These are phyloP conservation scores for Uronychia setigera DNA, from an alignment of 73 alveolate species.

Conservation along the genomic window DNA sequence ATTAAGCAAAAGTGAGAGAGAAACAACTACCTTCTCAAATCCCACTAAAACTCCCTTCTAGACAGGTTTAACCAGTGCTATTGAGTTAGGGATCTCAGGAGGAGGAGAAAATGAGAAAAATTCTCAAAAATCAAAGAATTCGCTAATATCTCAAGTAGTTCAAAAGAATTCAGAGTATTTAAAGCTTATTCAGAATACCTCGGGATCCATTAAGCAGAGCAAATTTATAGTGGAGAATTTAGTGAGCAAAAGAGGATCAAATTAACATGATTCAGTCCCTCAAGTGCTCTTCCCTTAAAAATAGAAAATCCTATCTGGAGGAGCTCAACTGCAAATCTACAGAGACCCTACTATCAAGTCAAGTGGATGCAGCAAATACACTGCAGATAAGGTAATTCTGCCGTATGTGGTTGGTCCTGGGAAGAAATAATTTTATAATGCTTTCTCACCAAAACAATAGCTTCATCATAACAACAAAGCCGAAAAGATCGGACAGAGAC, in stretches of 20 bases:
- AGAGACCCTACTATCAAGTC: too few species aligned
- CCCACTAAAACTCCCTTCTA: neutral
- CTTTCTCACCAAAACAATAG: neutral
- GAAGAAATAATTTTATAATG: neutral
- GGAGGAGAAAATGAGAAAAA: neutral
- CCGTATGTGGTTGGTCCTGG: slow-evolving; percentile 3
- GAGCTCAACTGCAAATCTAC: too few species aligned
- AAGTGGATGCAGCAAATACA: too few species aligned
- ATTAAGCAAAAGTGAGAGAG: too few species aligned
- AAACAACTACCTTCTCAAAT: neutral
- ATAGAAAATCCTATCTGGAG: too few species aligned
- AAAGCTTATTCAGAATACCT: neutral
- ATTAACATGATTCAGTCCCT: too few species aligned
- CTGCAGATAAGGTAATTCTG: neutral
- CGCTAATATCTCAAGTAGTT: neutral
- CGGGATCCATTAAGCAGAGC: too few species aligned
- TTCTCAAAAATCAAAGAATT: neutral
- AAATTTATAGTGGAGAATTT: too few species aligned
- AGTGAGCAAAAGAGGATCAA: too few species aligned
- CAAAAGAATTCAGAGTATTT: neutral
- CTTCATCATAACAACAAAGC: neutral
- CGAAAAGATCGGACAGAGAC: neutral
- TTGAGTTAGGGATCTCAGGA: neutral
- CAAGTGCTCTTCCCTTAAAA: too few species aligned
- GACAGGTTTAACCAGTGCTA: neutral